Conservation (phyloP, 2,329 filamentous ascomycete genomes). For the Cercospora citrullina region DNA sequence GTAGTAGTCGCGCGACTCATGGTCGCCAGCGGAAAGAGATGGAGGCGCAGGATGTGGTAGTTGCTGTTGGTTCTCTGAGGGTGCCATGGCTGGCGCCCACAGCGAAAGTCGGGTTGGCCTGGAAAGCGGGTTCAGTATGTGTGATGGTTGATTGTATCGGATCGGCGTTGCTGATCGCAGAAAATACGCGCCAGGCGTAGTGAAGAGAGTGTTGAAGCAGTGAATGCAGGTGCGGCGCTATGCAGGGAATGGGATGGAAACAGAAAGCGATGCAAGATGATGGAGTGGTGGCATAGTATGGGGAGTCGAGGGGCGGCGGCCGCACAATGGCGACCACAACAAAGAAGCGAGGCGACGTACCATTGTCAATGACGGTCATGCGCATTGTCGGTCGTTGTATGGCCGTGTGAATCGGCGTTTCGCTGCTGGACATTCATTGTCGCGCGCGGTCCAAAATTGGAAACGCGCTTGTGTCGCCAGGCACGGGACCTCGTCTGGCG, state of each 20-base stretch:
- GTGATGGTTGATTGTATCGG: no score
- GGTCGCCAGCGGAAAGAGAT: slow-evolving; percentile 61
- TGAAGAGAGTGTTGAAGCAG: slow-evolving; percentile 7
- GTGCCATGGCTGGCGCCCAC: slow-evolving; percentile 45
- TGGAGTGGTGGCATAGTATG: slow-evolving; percentile 5
- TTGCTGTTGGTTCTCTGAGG: slow-evolving; percentile 55
- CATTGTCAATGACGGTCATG: slow-evolving; percentile 38
- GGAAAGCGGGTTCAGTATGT: slow-evolving; percentile 18
- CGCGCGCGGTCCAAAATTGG: slow-evolving; percentile 4
- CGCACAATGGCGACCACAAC: slow-evolving; percentile 30
- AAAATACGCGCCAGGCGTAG: slow-evolving; percentile 18
- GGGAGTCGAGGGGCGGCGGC: slow-evolving; percentile 19
- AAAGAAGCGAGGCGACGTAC: slow-evolving; percentile 33
- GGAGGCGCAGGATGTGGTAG: slow-evolving; percentile 57
- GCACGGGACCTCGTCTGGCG: neutral
- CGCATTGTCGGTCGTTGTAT: slow-evolving; percentile 33
- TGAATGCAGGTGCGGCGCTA: slow-evolving; percentile 5
- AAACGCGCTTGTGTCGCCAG: slow-evolving; percentile 2
- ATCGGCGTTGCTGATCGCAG: no score
- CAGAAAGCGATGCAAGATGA: neutral
- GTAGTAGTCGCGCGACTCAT: slow-evolving; percentile 64
- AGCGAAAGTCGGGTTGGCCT: slow-evolving; percentile 34
- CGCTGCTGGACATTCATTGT: slow-evolving; percentile 39
- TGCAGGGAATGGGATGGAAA: neutral
- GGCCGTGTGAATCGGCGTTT: slow-evolving; percentile 43